Evolutionary conservation across 805 yeast species (phyloP).

Genomic region (Sugiyamaella mastotermitis): DNA sequence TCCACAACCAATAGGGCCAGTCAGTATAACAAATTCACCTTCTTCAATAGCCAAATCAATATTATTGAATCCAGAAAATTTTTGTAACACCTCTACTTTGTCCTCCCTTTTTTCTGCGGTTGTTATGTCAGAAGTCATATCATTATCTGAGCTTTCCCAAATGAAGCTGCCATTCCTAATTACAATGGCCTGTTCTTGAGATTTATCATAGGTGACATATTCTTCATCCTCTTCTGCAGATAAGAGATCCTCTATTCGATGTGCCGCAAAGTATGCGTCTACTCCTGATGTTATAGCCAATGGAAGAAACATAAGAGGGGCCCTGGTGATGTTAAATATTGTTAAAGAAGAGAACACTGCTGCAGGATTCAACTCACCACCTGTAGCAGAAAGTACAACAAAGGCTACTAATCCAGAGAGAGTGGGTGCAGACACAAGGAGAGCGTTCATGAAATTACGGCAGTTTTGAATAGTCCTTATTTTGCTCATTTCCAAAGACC

Average conservation of each 20-base stretch:
- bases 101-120: conserved; percentile 33
- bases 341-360: conserved; percentile 66
- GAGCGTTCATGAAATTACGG: conserved; percentile 58
- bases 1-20: conserved; percentile 81
- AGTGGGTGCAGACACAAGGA: conserved; percentile 61
- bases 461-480: conserved; percentile 59
- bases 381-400: conserved; percentile 41
- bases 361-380: conserved; percentile 46
- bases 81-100: conserved; percentile 46
- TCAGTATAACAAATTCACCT: conserved; percentile 69
- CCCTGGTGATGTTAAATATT: conserved; percentile 55
- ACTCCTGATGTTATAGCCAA: conserved; percentile 54
- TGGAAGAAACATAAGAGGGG: conserved; percentile 61
- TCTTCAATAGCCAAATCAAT: conserved; percentile 45
- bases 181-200: conserved; percentile 41
- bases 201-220: conserved; percentile 29
- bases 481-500: conserved; percentile 55
- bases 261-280: conserved; percentile 56
- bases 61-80: conserved; percentile 31
- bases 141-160: conserved; percentile 45
- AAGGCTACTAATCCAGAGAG: conserved; percentile 64
- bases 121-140: conserved; percentile 1
- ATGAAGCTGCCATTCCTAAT: conserved; percentile 52
- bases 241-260: conserved; percentile 47
- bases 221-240: conserved; percentile 38